phyloP scores from a whole-genome alignment of 306 rosid genomes.

The Cucurbita moschata region DNA sequence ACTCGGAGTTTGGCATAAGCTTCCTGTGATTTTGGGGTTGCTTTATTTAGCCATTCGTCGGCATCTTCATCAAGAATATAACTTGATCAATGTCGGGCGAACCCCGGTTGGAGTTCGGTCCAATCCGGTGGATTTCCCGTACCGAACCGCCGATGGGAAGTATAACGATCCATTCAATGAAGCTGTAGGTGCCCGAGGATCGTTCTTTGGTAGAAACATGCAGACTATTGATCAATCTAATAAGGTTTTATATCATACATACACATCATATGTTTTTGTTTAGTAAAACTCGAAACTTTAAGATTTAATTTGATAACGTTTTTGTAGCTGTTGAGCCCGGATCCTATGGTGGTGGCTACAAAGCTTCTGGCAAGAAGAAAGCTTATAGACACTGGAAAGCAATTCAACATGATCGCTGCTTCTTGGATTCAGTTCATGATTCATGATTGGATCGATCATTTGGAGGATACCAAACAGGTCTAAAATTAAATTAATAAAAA shows the following conservation, averaged over 20 bases:
- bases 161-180: conserved; percentile 41
- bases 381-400: conserved; percentile 42
- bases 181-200: conserved; percentile 42
- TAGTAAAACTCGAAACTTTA: background rate
- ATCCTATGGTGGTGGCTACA: conserved; percentile 43
- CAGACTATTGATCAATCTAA: conserved; percentile 17
- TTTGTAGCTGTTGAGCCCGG: conserved; percentile 41
- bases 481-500: too few relatives aligned
- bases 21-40: conserved; percentile 44
- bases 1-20: conserved; percentile 43
- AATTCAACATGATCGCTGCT: conserved; percentile 62
- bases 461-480: conserved; percentile 66
- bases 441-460: conserved; percentile 75
- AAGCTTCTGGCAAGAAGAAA: conserved; percentile 45
- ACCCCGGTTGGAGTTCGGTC: conserved; percentile 22
- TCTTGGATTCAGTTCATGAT: conserved; percentile 77
- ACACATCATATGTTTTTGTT: background rate
- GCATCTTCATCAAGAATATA: conserved; percentile 49
- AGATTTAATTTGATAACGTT: background rate
- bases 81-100: conserved; percentile 36
- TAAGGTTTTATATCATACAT: background rate
- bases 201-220: conserved; percentile 55
- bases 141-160: conserved; percentile 47
- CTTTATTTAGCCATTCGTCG: conserved; percentile 50
- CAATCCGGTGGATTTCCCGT: conserved; percentile 13